Conservation (phyloP, 2,329 filamentous ascomycete species). For the Raffaelea ambrosiae region DNA sequence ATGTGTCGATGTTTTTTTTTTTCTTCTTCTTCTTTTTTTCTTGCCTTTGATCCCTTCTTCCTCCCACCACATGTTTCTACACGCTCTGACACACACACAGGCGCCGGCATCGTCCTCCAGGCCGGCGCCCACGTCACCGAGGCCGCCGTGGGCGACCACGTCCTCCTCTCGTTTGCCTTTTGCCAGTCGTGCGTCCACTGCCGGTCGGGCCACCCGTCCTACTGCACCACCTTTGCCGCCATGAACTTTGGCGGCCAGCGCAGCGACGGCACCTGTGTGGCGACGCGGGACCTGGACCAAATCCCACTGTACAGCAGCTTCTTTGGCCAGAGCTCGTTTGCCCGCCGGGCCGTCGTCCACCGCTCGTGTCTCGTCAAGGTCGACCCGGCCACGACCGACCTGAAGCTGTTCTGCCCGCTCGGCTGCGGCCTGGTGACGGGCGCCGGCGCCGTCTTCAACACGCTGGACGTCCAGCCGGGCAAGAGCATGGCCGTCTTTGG, state of each 20-base stretch:
- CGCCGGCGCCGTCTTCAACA: conserved; percentile 24
- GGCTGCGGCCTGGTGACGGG: conserved; percentile 29
- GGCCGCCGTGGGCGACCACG: no score
- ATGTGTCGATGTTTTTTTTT: no score
- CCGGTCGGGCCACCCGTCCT: conserved; percentile 14
- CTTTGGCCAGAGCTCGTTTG: conserved; percentile 26
- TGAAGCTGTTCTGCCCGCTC: conserved; percentile 22
- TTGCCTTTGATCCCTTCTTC: no score
- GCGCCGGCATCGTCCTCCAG: no score
- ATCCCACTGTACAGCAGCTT: conserved; percentile 17
- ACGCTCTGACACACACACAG: no score
- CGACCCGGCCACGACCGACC: conserved; percentile 1
- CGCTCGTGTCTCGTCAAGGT: conserved; percentile 21
- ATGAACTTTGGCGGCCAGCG: conserved; percentile 18
- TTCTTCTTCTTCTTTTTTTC: background rate
- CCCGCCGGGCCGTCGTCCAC: conserved; percentile 20
- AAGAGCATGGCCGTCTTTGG: conserved; percentile 23
- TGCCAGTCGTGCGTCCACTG: conserved; percentile 5
- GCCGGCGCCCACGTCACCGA: no score
- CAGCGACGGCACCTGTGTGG: conserved; percentile 7
- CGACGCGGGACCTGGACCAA: no score
- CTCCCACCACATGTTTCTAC: no score
- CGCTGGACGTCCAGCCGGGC: conserved; percentile 17
- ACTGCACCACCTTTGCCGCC: conserved; percentile 17
- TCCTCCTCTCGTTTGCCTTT: no score